phyloP scores from a whole-genome alignment of 2,329 filamentous ascomycete species.

The Chaetomiaceae sp. region DNA sequence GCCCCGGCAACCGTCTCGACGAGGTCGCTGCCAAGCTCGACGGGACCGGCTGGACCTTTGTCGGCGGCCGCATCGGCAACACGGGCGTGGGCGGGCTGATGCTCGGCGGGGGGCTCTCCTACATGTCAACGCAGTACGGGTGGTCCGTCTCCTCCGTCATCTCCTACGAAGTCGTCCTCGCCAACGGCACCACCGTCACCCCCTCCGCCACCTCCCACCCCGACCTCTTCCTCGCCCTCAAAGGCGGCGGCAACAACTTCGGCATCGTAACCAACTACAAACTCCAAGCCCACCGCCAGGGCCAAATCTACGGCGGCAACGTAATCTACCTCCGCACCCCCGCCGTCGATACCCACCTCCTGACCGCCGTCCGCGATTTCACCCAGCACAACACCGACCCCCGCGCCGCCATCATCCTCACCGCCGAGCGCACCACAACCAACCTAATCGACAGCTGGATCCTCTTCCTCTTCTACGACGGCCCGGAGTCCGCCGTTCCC shows the following conservation, averaged over 20 bases:
- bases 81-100: conserved; percentile 46
- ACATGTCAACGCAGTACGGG: conserved; percentile 31
- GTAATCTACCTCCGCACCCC: conserved; percentile 35
- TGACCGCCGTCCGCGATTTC: conserved; percentile 45
- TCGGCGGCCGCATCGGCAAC: conserved; percentile 43
- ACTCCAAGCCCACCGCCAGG: conserved; percentile 39
- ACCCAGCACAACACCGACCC: conserved; percentile 54
- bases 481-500: conserved; percentile 41
- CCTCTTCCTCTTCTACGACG: conserved; percentile 61
- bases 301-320: conserved; percentile 42
- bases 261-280: conserved; percentile 32
- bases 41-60: conserved; percentile 38
- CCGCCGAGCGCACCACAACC: conserved; percentile 42
- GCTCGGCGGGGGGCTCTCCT: conserved; percentile 44
- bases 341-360: conserved; percentile 26
- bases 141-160: conserved; percentile 38
- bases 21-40: conserved; percentile 39
- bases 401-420: conserved; percentile 58
- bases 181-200: conserved; percentile 31
- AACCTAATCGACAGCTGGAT: conserved; percentile 51
- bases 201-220: conserved; percentile 16
- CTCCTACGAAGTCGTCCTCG: conserved; percentile 38
- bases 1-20: conserved; percentile 43
- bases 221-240: conserved; percentile 23
- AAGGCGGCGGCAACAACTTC: conserved; percentile 27